Evolutionary conservation across 2,329 filamentous ascomycete genomes (phyloP), one percentile per base, ranked within the genome.

Genomic region (Aspergillus intermedius): DNA sequence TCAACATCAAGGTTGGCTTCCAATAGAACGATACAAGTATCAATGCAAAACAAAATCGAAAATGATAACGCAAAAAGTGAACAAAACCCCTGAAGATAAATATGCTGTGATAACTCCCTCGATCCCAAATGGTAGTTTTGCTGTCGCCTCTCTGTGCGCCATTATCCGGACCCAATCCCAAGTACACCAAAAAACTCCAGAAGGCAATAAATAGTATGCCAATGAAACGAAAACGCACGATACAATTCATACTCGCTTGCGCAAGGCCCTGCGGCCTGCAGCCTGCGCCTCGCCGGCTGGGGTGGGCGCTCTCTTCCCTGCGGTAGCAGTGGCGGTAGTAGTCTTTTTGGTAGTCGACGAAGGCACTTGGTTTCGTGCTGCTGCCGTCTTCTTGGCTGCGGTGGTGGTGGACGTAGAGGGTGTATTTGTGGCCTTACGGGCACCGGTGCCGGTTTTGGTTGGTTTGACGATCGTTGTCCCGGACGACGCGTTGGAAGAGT

Each of bases 381-480:
- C 47, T 2, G 60, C 44, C 0, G 60, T 54, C 47, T 65, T 69
- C 56, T 65, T 69, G 10, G 59, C 48, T 15, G 62, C 54, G 25
- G 25, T 4, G n/a, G 60, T 48, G 30, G 49, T 57, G 13, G 40
- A 30, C 1, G 59, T 54, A 1, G 60, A 48, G 21, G 60, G 58
- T 6, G 58, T 53, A 2, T 64, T 55, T 2, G 64, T 61, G 21
- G 56, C 55, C 44, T 68, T 68, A 41, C 65, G 60, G 6, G 60
- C 52, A 4, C 59, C 60, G 3, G 62, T 53, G 21, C 56, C 60
- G 12, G 61, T 58, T 19, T 60, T 59, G 12, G 59, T 54, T 22
- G 65, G 48, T 49, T 66, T 68, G 32, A 61, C 59, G 4, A 71
- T 60, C 5, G 68, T 71, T 1, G 69, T 71, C 5, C 67, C 66